Evolutionary conservation across 1,139 yeast genomes (phyloP).

Genomic region (Sugiyamaella pinicola): DNA sequence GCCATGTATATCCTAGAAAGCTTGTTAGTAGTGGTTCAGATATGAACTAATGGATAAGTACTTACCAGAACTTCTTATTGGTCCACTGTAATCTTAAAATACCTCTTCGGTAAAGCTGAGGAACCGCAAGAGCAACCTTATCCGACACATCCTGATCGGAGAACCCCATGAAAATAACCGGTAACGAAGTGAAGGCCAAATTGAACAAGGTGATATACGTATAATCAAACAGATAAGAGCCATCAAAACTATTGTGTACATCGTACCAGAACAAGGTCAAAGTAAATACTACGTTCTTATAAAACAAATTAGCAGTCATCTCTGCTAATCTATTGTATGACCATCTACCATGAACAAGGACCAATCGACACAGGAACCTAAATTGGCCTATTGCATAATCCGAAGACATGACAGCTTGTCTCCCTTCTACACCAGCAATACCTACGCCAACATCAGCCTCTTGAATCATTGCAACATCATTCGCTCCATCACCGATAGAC

Average conservation of each 20-base stretch:
- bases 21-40: conserved; percentile 9
- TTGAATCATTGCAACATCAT: conserved; percentile 98
- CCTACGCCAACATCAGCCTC: conserved; percentile 99
- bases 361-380: conserved; percentile 72
- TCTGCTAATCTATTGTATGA: conserved; percentile 88
- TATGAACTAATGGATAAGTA: neutral
- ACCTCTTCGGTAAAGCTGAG: conserved; percentile 84
- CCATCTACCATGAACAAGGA: conserved; percentile 96
- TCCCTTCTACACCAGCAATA: conserved; percentile 97
- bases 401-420: conserved; percentile 98
- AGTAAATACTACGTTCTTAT: conserved; percentile 87
- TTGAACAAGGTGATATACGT: conserved; percentile 91
- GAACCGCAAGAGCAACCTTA: conserved; percentile 75
- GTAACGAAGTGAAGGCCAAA: conserved; percentile 91
- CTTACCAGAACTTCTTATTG: conserved; percentile 65
- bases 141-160: conserved; percentile 92
- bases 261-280: conserved; percentile 94
- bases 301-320: conserved; percentile 92
- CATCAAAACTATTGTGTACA: conserved; percentile 80
- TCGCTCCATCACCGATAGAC: conserved; percentile 98
- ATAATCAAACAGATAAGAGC: conserved; percentile 87
- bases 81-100: conserved; percentile 83
- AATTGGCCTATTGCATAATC: conserved; percentile 98
- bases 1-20: conserved; percentile 57
- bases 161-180: conserved; percentile 87